These are phyloP conservation scores for Elsinoe batatas DNA, from an alignment of 2,329 filamentous ascomycete species.

Conservation along the genomic window DNA sequence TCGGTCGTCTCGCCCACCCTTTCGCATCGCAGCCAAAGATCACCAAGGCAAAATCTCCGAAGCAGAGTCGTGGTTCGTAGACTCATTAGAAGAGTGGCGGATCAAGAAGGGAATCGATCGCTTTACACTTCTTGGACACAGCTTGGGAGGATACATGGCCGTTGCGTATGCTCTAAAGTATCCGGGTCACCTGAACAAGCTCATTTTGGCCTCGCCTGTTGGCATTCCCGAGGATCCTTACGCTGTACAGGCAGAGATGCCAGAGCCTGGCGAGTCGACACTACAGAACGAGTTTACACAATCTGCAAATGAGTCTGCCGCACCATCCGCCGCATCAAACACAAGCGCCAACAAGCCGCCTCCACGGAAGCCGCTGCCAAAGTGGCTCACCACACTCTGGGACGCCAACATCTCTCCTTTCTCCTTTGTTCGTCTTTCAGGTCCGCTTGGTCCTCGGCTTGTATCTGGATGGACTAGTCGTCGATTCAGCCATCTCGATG, in stretches of 20 bases:
- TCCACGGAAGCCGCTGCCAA: conserved; percentile 56
- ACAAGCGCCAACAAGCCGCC: conserved; percentile 39
- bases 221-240: conserved; percentile 92
- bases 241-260: conserved; percentile 69
- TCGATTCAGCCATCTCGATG: conserved; percentile 79
- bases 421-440: conserved; percentile 75
- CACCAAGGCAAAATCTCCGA: conserved; percentile 71
- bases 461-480: conserved; percentile 92
- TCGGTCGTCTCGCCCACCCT: conserved; percentile 71
- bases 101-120: conserved; percentile 78
- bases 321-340: conserved; percentile 46
- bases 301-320: conserved; percentile 48
- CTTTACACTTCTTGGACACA: conserved; percentile 90
- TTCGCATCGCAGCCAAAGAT: conserved; percentile 76
- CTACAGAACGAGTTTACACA: conserved; percentile 70
- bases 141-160: conserved; percentile 86
- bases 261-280: conserved; percentile 63
- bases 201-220: conserved; percentile 89
- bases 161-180: conserved; percentile 95
- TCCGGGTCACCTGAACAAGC: conserved; percentile 85
- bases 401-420: conserved; percentile 96
- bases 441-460: conserved; percentile 80
- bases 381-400: conserved; percentile 90
- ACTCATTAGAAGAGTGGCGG: conserved; percentile 93
- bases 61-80: conserved; percentile 91